Evolutionary conservation across 2,329 filamentous ascomycete species (phyloP).

Genomic region (Nectriaceae sp.): DNA sequence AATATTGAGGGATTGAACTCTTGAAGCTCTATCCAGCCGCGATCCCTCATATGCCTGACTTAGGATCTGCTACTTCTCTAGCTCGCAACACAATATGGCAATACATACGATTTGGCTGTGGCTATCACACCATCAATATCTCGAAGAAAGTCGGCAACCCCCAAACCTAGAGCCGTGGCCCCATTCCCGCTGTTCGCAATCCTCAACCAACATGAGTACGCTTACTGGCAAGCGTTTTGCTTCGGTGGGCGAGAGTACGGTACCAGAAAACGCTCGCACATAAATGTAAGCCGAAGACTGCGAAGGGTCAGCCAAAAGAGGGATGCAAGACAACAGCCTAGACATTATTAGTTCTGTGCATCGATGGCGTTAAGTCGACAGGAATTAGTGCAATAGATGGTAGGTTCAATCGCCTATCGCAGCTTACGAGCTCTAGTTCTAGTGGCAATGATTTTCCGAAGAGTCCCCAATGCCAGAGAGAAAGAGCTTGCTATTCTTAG

Average conservation of each 20-base stretch:
- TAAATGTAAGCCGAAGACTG: constrained; percentile 44
- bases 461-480: constrained; percentile 34
- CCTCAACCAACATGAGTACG: constrained; percentile 38
- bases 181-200: constrained; percentile 47
- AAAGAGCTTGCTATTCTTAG: constrained; percentile 35
- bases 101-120: constrained; percentile 30
- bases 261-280: constrained; percentile 47
- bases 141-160: constrained; percentile 48
- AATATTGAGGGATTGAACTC: constrained; percentile 20
- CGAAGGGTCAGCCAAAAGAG: background rate
- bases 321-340: background rate
- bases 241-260: constrained; percentile 59
- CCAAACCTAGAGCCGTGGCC: constrained; percentile 49
- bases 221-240: constrained; percentile 52
- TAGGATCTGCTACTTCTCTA: constrained; percentile 1
- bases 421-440: constrained; percentile 42
- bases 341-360: too few species aligned
- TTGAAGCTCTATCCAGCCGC: constrained; percentile 54
- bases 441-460: constrained; percentile 44
- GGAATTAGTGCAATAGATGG: too few species aligned
- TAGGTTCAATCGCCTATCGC: too few species aligned
- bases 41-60: constrained; percentile 42
- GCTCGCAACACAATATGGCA: background rate
- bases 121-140: constrained; percentile 31
- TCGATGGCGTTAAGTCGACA: too few species aligned